Base-by-base conservation (phyloP, 306 rosid genomes). In the Fagus sylvatica region DNA sequence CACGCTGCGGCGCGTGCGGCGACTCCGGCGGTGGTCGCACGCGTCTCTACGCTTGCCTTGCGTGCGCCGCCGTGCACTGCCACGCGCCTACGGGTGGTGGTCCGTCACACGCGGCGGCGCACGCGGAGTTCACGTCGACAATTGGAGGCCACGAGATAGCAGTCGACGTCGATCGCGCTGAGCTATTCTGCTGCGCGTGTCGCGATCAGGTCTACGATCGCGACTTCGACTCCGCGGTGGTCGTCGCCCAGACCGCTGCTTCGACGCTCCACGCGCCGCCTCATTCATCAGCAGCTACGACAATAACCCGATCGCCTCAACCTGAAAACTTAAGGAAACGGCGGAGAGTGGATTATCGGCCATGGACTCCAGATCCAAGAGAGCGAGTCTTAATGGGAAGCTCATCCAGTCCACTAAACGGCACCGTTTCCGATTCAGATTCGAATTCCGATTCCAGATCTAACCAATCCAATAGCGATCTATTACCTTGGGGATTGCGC, bases 131-230 rank as follows among this genome's bases (percentile, higher is more conserved):
- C 34, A 85, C 84, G 92, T 80, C 89, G 51, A 87, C 88, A 6
- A 97, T 11, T 8, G 51, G 15, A 2, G 98, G 97, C 5, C 98
- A 93, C 75, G 93, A 91, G 91, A 90, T 93, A 88, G 93, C 98
- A 55, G 88, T 93, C 55, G 98, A 93, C 73, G 90, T 93, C 62
- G 97, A 93, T 19, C 98, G 98, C 5, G 98, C 97, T 2, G 98
- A 93, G 88, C 96, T 93, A 36, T 93, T 93, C 84, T 93, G 98
- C 84, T 91, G 98, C 65, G 90, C 89, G 5, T 93, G 98, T 78
- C 69, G 93, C 53, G 98, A 93, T 69, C 98, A 91, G 81, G 92
- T 93, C 15, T 93, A 93, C 84, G 98, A 93, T 75, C 88, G 97
- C 39, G 98, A 93, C 73, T 93, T 93, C 65, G 98, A 93, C 82